phyloP scores from a whole-genome alignment of 1,139 yeast species.

The Insectozyma bohioensis region DNA sequence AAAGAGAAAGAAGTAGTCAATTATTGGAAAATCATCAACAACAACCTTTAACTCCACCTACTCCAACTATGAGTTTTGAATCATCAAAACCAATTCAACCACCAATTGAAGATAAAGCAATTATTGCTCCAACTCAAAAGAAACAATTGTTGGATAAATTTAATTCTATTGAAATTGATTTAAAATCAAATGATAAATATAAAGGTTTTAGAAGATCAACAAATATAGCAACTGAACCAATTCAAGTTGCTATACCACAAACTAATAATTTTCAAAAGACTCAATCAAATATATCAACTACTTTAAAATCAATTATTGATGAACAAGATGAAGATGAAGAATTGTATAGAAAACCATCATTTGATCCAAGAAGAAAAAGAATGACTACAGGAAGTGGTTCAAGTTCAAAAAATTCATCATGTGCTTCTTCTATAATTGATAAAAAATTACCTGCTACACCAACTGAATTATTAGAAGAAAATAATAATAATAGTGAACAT shows the following conservation, averaged over 20 bases:
- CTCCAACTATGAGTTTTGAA: slow-evolving; percentile 6
- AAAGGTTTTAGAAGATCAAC: slow-evolving; percentile 47
- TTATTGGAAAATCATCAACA: slow-evolving; percentile 5
- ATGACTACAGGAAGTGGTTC: not conserved
- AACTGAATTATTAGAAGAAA: slow-evolving; percentile 1
- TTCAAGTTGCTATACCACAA: slow-evolving; percentile 27
- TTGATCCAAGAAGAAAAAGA: slow-evolving; percentile 20
- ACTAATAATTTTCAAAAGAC: slow-evolving; percentile 11
- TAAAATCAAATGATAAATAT: slow-evolving; percentile 37
- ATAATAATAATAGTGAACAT: slow-evolving; percentile 5
- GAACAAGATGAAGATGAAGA: slow-evolving; percentile 12
- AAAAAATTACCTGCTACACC: slow-evolving; percentile 6
- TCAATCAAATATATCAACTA: slow-evolving; percentile 9
- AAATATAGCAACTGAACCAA: slow-evolving; percentile 26
- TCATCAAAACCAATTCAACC: slow-evolving; percentile 1
- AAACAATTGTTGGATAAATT: slow-evolving; percentile 12
- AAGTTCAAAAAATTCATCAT: slow-evolving; percentile 4
- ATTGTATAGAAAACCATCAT: slow-evolving; percentile 1
- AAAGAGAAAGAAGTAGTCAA: slow-evolving; percentile 9
- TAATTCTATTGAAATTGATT: slow-evolving; percentile 21
- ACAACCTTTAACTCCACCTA: slow-evolving; percentile 12
- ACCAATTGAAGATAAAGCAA: slow-evolving; percentile 6
- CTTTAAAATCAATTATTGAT: slow-evolving; percentile 11
- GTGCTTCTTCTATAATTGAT: slow-evolving; percentile 5
- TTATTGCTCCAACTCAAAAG: not conserved